phyloP scores from a whole-genome alignment of 768 basidiomycete species.

The Suillus fuscotomentosus region DNA sequence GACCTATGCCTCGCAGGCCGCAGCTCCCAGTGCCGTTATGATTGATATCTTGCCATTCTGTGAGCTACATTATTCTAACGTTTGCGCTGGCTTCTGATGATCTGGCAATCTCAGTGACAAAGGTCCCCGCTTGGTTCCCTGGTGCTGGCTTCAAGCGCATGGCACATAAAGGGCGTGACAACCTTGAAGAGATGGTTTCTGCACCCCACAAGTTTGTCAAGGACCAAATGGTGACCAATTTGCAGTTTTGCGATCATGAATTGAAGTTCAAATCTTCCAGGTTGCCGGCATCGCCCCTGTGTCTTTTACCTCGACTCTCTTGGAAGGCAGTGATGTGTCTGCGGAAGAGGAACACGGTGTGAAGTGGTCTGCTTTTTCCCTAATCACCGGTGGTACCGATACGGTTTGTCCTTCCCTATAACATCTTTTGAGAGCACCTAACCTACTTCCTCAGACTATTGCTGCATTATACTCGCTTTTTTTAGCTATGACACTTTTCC shows the following conservation, averaged over 20 bases:
- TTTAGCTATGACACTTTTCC: background rate
- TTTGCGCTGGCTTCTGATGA: background rate
- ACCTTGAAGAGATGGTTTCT: background rate
- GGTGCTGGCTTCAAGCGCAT: background rate
- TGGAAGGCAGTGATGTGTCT: background rate
- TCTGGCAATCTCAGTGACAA: background rate
- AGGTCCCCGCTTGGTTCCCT: background rate
- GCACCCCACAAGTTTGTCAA: background rate
- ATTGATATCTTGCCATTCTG: background rate
- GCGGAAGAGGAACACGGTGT: background rate
- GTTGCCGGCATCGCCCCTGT: background rate
- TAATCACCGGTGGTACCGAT: background rate
- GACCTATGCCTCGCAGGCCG: background rate
- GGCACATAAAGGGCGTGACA: background rate
- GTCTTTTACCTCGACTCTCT: background rate
- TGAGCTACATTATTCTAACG: background rate
- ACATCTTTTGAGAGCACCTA: background rate
- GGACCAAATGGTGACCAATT: background rate
- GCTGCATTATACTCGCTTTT: background rate
- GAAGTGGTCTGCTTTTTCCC: background rate
- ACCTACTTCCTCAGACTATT: background rate
- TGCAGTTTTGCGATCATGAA: background rate
- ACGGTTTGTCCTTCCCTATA: background rate
- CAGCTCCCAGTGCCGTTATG: background rate
- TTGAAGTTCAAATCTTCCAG: background rate